Evolutionary conservation across 148 eudicot species (phyloP), one percentile per base, ranked within the genome.

Genomic region (Cornus florida): DNA sequence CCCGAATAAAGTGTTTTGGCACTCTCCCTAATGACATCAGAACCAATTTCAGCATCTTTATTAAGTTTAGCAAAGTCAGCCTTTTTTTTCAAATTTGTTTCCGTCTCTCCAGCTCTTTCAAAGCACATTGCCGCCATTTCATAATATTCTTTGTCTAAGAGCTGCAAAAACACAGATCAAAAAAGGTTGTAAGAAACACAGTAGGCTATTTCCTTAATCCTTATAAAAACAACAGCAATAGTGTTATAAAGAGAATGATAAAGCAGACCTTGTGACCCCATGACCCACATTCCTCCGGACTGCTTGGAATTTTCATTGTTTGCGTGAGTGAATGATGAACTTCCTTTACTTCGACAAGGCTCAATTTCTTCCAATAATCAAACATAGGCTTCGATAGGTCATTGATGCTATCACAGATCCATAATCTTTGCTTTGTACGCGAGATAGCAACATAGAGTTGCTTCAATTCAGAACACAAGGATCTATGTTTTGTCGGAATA

Each of bases 381-480:
- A 28, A 28, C 28, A 28, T 28, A 28, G 28, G 28, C 28, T 28
- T 28, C 0, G 88, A 84, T 32, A 85, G 70, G 71, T 85, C 86
- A 71, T 88, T 90, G 77, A 56, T 77, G 70, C 83, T 88, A 76
- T 90, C 93, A 74, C 90, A 88, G 23, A 90, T 82, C 93, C 93
- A 90, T 72, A 90, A 80, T 76, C 93, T 83, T 84, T 90, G 93
- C 65, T 88, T 82, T n/a, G 93, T 90, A 38, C 93, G 90, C 73
- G 93, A 88, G 33, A 90, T 87, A 43, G 91, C 93, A 73, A 90
- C 93, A 75, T 90, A 90, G 35, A 90, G 56, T 75, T 90, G 93
- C 70, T 90, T 90, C 70, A 88, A 80, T 77, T 88, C 91, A 70
- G 93, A 90, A 81, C 91, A 86, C 75, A 89, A 50, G 74, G 86